Base-by-base conservation (phyloP, 331 rosid species). In the Rosa hybrid region DNA sequence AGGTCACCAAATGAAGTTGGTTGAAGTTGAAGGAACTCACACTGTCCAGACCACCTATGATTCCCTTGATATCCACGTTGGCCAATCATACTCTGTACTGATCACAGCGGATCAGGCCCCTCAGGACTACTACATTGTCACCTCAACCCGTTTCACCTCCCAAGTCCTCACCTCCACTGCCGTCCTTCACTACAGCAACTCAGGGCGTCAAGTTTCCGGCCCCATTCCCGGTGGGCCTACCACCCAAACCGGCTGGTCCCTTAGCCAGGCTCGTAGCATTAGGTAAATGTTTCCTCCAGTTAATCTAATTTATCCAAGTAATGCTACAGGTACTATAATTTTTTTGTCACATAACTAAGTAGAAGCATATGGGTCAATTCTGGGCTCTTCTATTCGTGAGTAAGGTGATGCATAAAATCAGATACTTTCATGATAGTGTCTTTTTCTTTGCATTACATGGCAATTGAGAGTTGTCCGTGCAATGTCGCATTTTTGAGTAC, bases 1-100 rank as follows among this genome's bases (percentile, higher is more conserved):
- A 80, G 97, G 87, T 5, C 98, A 95, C 67, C 11, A 9, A 75
- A 78, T 95, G 99, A 86, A 85, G 74, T 59, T 95, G 72, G 97
- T 93, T 23, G 99, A 95, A 83, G 99, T 93, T 46, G 98, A 95
- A 59, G 99, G 99, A 67, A 91, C 97, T 46, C 99, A 95, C 91
- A 93, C 99, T 1, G 4, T 91, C 21, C 97, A 95, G 64, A 90
- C 94, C 20, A 79, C 81, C 1, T 95, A 91, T 74, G 84, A 91
- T 1, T 91, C 97, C 14, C 80, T 95, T 34, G 99, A 95, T 79
- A 87, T 93, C 77, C 98, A 95, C 53, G 97, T 85, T 13, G 99
- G 99, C n/a, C 99, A 95, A 25, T 93, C 99, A 71, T 90, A 90
- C 63, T 95, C 97, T 0, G 97, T 93, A 41, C 93, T 93, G 12